Percentiles rank a stretch among this genome's conserved stretches.
Conservation (phyloP, 2,329 filamentous ascomycete species). For the Paradendryphiella salina region DNA sequence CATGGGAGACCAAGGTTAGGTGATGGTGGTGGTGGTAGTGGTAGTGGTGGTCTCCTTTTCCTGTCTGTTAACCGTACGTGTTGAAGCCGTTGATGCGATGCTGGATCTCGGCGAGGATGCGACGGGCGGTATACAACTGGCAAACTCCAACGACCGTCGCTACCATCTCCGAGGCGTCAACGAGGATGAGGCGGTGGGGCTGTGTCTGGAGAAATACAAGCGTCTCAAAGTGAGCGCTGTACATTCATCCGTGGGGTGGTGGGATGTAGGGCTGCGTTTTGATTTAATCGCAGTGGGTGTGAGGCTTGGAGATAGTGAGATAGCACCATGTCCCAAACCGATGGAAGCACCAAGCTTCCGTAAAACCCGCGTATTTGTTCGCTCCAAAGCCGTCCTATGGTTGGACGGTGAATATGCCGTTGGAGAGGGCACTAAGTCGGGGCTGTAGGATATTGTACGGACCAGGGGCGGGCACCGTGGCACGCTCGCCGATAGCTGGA, state of each 20-base stretch:
- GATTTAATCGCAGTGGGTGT: constrained; percentile 39
- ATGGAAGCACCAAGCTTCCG: constrained; percentile 40
- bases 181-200: constrained; percentile 29
- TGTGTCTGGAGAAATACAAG: constrained; percentile 31
- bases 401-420: constrained; percentile 48
- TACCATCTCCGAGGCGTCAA: constrained; percentile 45
- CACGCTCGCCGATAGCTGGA: constrained; percentile 30
- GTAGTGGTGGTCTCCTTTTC: constrained; percentile 14
- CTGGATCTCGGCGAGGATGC: constrained; percentile 46
- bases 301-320: constrained; percentile 40
- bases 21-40: constrained; percentile 22
- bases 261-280: constrained; percentile 36
- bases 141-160: constrained; percentile 34
- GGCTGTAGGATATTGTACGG: constrained; percentile 30
- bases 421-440: constrained; percentile 31
- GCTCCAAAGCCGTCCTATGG: constrained; percentile 43
- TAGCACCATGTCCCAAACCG: constrained; percentile 37
- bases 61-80: constrained; percentile 44
- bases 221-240: constrained; percentile 29
- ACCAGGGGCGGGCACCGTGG: constrained; percentile 26
- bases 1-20: constrained; percentile 31
- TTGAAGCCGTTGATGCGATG: constrained; percentile 50
- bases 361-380: constrained; percentile 37
- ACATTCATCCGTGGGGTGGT: constrained; percentile 26
- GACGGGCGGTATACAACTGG: constrained; percentile 47